A percentile compares a stretch with the other conserved stretches of the same genome.
phyloP scores from a whole-genome alignment of 31 red algal species.

The Bonnemaisonia californica region DNA sequence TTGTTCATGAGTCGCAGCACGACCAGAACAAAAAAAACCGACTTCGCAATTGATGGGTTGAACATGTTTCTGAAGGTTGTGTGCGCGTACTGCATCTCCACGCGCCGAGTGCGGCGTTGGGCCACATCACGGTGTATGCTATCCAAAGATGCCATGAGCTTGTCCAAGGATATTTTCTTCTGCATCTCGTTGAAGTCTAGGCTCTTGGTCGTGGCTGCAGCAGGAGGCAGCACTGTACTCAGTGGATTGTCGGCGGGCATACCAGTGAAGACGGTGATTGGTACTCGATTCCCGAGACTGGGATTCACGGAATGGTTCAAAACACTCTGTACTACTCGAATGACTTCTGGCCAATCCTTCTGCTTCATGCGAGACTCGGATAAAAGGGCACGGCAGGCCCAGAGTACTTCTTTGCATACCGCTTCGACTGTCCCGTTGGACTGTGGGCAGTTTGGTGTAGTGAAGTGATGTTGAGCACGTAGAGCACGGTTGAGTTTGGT shows the following conservation, averaged over 20 bases:
- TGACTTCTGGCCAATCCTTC: conserved; percentile 12
- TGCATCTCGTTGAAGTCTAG: neutral
- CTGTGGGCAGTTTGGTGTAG: conserved; percentile 14
- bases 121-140: neutral
- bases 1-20: neutral
- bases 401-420: conserved; percentile 39
- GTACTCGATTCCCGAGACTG: conserved; percentile 14
- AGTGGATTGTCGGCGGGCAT: conserved; percentile 25
- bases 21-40: conserved; percentile 4
- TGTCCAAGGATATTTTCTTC: neutral
- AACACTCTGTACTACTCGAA: conserved; percentile 32
- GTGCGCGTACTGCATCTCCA: neutral
- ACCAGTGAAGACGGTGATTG: conserved; percentile 27
- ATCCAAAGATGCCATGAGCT: neutral
- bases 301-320: conserved; percentile 12
- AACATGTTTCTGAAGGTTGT: conserved; percentile 11
- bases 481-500: neutral
- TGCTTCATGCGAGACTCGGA: conserved; percentile 21
- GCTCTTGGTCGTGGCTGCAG: neutral
- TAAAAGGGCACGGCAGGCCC: conserved; percentile 11
- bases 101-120: neutral
- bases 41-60: conserved; percentile 1
- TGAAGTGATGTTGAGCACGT: conserved; percentile 21
- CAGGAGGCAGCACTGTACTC: neutral
- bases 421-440: conserved; percentile 50